phyloP scores from a whole-genome alignment of 352 stramenopile species.

The Phytophthora litchii region DNA sequence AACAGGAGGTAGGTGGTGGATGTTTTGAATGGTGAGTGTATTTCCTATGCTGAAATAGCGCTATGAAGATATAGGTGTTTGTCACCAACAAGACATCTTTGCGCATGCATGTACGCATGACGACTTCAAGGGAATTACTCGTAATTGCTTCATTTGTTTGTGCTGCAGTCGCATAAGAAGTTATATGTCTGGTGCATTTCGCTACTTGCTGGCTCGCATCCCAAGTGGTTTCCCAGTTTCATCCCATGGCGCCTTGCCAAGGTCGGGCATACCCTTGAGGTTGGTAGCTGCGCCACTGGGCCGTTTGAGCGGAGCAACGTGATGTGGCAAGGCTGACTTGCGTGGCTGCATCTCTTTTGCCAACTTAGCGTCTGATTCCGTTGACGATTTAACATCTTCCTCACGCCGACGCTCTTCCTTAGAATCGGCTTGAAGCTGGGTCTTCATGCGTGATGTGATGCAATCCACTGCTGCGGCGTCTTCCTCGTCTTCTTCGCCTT shows the following conservation, averaged over 20 bases:
- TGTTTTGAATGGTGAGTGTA: conserved; percentile 27
- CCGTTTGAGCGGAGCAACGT: conserved; percentile 77
- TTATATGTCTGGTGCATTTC: conserved; percentile 1
- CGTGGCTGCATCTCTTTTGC: conserved; percentile 51
- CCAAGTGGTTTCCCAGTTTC: conserved; percentile 71
- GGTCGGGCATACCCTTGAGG: conserved; percentile 71
- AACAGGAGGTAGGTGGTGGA: background rate
- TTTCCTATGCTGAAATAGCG: conserved; percentile 21
- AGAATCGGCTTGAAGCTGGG: conserved; percentile 42
- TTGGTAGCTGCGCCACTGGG: conserved; percentile 42
- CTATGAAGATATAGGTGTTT: conserved; percentile 19
- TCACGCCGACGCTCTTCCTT: conserved; percentile 66
- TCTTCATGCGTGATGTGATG: conserved; percentile 29
- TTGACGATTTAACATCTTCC: conserved; percentile 57
- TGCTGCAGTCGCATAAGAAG: conserved; percentile 5
- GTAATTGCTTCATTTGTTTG: conserved; percentile 14
- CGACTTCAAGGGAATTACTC: conserved; percentile 1
- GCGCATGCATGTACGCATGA: conserved; percentile 1
- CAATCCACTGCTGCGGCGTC: conserved; percentile 37
- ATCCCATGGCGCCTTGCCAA: conserved; percentile 81
- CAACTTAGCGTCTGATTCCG: conserved; percentile 50
- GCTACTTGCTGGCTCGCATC: conserved; percentile 56
- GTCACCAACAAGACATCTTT: conserved; percentile 1
- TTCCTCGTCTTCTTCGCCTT: conserved; percentile 57
- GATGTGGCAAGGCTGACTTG: conserved; percentile 79